These are phyloP conservation scores for Didymella lethalis DNA, from an alignment of 2,329 filamentous ascomycete species.

Conservation along the genomic window DNA sequence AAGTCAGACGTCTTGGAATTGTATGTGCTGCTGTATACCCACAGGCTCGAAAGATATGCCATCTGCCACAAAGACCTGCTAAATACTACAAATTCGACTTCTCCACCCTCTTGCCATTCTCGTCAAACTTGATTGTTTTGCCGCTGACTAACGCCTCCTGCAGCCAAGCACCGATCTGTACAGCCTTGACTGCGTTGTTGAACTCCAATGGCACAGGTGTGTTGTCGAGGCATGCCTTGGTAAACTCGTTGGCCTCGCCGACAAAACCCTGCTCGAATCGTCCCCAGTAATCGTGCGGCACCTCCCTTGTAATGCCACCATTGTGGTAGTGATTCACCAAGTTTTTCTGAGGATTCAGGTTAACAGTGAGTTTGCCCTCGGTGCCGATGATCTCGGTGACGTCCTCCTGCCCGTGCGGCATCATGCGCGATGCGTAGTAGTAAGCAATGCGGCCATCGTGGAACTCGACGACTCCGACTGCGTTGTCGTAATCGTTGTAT, in stretches of 20 bases:
- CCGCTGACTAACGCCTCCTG: not conserved
- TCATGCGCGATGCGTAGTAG: constrained; percentile 70
- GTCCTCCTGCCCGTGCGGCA: constrained; percentile 72
- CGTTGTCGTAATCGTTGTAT: not conserved
- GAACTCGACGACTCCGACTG: constrained; percentile 59
- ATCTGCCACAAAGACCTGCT: not conserved
- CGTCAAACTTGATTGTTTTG: not conserved
- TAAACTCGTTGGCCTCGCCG: not conserved
- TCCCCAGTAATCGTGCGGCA: not conserved
- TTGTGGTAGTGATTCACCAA: constrained; percentile 46
- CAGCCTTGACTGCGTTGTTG: not conserved
- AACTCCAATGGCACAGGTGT: not conserved
- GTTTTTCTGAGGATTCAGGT: constrained; percentile 61
- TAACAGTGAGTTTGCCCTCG: constrained; percentile 68
- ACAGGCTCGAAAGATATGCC: not conserved
- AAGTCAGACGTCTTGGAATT: not conserved
- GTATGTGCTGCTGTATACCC: not conserved
- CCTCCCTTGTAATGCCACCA: not conserved
- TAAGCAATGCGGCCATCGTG: constrained; percentile 69
- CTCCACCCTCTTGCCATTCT: not conserved
- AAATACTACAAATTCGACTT: not conserved
- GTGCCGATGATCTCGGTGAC: constrained; percentile 73
- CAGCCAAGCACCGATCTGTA: not conserved
- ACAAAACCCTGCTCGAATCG: not conserved
- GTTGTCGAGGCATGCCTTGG: not conserved